These are phyloP conservation scores for Tetrahymena thermophila DNA, from an alignment of 73 alveolate species.

Conservation along the genomic window DNA sequence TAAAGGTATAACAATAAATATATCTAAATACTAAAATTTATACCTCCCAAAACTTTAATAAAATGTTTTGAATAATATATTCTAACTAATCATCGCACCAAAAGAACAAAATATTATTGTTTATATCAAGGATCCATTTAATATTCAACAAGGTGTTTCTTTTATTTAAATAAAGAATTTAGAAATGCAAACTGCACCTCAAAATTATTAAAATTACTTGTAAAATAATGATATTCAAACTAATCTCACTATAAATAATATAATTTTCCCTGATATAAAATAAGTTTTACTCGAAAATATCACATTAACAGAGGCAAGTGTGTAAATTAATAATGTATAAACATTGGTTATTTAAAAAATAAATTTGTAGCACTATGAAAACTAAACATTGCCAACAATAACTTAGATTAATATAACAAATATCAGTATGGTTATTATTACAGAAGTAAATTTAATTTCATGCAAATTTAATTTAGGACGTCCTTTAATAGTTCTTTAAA, in stretches of 20 bases:
- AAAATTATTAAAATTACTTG: not conserved
- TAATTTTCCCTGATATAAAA: not conserved
- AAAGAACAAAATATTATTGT: not conserved
- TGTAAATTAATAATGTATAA: too few relatives aligned
- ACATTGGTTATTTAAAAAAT: not conserved
- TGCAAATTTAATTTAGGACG: not conserved
- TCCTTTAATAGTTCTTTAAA: not conserved
- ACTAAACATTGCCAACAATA: not conserved
- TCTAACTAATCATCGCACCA: not conserved
- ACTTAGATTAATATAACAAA: not conserved
- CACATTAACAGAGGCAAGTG: not conserved
- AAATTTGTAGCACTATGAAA: not conserved
- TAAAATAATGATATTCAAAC: not conserved
- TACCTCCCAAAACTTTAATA: not conserved
- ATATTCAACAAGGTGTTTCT: not conserved
- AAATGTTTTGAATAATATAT: not conserved
- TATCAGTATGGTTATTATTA: not conserved
- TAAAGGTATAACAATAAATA: not conserved
- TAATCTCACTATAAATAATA: not conserved
- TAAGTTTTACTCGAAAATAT: not conserved
- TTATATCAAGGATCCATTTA: not conserved
- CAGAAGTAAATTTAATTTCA: not conserved
- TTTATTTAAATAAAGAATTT: too few relatives aligned
- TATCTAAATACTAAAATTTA: not conserved
- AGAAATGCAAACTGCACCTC: not conserved